Evolutionary conservation across 176 grass and related monocot species (phyloP).

Genomic region (Hsuehochloa calcarea): DNA sequence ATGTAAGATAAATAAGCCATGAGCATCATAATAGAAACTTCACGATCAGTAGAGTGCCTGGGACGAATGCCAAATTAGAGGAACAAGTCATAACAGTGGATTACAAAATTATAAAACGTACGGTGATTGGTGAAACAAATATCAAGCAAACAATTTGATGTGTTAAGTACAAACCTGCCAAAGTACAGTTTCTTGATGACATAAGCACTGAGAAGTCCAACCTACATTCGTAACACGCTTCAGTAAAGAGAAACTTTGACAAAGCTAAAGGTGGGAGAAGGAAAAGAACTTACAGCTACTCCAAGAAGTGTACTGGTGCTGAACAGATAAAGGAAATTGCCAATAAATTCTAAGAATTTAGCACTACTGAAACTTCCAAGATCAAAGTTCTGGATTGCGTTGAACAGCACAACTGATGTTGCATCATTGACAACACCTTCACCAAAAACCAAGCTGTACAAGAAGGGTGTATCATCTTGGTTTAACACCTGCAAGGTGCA

Average conservation of each 20-base stretch:
- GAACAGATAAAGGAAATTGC: conserved; percentile 77
- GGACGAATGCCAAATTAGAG: conserved; percentile 17
- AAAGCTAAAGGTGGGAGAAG: background rate
- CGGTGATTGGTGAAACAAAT: background rate
- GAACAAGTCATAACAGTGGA: background rate
- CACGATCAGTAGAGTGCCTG: conserved; percentile 95
- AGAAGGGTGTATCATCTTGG: conserved; percentile 90
- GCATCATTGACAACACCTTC: conserved; percentile 98
- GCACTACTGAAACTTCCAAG: conserved; percentile 38
- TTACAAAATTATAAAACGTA: background rate
- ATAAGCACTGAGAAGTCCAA: conserved; percentile 91
- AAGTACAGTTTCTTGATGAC: conserved; percentile 92
- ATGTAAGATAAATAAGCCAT: conserved; percentile 99
- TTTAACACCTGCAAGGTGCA: conserved; percentile 96
- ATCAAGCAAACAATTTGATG: conserved; percentile 19
- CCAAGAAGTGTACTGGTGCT: conserved; percentile 76
- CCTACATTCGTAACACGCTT: conserved; percentile 40
- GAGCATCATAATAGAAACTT: conserved; percentile 93
- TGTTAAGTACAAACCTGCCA: conserved; percentile 60
- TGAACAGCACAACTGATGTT: conserved; percentile 93
- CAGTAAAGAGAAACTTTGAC: background rate
- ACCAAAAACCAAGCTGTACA: conserved; percentile 95
- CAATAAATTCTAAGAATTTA: conserved; percentile 54
- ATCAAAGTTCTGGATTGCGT: conserved; percentile 84
- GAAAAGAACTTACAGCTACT: conserved; percentile 67